Evolutionary conservation across 2,329 filamentous ascomycete genomes (phyloP).

Genomic region (Paecilomyces fulvus): DNA sequence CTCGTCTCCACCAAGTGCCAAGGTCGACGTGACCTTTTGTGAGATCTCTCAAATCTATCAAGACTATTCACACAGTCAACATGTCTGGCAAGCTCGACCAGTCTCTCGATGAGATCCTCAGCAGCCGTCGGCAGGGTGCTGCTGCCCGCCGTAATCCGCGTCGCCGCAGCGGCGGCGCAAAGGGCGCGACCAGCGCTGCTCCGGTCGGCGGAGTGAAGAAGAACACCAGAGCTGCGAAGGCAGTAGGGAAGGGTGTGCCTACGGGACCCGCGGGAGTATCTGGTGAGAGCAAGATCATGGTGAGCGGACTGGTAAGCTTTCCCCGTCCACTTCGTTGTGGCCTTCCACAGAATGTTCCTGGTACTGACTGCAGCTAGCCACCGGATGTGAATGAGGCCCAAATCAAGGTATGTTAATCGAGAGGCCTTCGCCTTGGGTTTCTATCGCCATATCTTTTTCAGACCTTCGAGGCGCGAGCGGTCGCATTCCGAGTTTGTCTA

Average conservation of each 20-base stretch:
- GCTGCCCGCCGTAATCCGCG: constrained; percentile 35
- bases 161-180: constrained; percentile 33
- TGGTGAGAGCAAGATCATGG: constrained; percentile 91
- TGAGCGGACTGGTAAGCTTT: constrained; percentile 86
- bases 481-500: constrained; percentile 19
- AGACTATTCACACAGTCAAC: constrained; percentile 23
- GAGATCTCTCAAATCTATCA: not conserved
- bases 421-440: constrained; percentile 64
- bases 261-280: constrained; percentile 53
- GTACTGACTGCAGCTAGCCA: constrained; percentile 58
- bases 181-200: constrained; percentile 45
- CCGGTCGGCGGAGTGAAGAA: constrained; percentile 85
- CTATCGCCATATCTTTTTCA: constrained; percentile 54
- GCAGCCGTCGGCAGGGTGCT: constrained; percentile 53
- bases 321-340: constrained; percentile 3
- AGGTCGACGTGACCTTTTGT: constrained; percentile 1
- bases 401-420: constrained; percentile 99
- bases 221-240: constrained; percentile 47
- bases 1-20: constrained; percentile 6
- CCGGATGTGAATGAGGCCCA: constrained; percentile 91
- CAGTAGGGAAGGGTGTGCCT: constrained; percentile 46
- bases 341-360: constrained; percentile 8
- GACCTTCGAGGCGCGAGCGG: constrained; percentile 31
- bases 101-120: constrained; percentile 95
- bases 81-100: constrained; percentile 97